Base-by-base conservation (phyloP, 371 early-diverging fungal genomes). In the Apophysomyces sp. region DNA sequence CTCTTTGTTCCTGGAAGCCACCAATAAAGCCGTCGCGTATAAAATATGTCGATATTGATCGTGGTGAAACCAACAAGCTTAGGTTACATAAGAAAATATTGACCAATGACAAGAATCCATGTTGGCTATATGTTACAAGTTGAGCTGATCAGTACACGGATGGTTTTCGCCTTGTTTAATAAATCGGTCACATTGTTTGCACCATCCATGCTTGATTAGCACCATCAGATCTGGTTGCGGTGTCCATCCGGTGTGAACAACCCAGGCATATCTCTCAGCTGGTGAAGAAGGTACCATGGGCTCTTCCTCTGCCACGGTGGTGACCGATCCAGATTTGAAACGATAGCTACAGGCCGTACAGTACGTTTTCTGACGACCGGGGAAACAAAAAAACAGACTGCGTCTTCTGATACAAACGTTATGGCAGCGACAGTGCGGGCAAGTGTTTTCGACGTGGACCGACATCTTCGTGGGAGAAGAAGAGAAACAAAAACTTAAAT, bases 201-300 rank as follows among this genome's bases (percentile, higher is more conserved):
- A 63, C 63, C 63, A 63, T 3, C 36, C 63, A 39, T 39, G 29
- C 16, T 58, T 28, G 29, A 63, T 28, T 40, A 58, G 30, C n/a
- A 40, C 63, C 41, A 63, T 21, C 34, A 58, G 27, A 34, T 63
- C 58, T 7, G 63, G 63, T 39, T 57, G 58, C 5, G 63, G 63
- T 15, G 63, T 63, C 52, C 56, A 63, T 7, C 63, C 63, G 0
- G 63, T 63, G 2, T 57, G 63, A 15, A 52, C 18, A 26, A 63
- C 31, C 63, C 63, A 63, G 1, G 37, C 52, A 11, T 21, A 4
- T 9, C 21, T 4, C 24, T 44, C 49, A 21, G 49, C 9, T 18
- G 9, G 21, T n/a, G 49, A 21, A 21, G 4, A n/a, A 18, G 21
- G 0, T 21, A 11, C 21, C 49, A 21, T 21, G 11, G n/a, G 0